Conservation (phyloP, 768 basidiomycete species). For the Suillus cothurnatus region DNA sequence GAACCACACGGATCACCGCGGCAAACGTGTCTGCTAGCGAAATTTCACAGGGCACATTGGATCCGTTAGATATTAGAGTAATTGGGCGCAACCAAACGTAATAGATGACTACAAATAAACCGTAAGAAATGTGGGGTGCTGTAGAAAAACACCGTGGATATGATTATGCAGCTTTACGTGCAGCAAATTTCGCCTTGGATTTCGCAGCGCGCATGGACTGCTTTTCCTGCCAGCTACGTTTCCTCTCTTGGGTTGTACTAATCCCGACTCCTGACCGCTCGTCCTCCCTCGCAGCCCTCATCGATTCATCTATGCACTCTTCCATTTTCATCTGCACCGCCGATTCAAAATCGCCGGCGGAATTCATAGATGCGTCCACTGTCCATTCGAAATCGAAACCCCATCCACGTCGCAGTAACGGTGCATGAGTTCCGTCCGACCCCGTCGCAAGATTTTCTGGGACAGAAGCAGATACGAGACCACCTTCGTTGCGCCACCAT, state of each 20-base stretch:
- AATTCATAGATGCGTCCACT: conserved; percentile 17
- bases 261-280: conserved; percentile 57
- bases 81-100: background rate
- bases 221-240: conserved; percentile 47
- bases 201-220: conserved; percentile 40
- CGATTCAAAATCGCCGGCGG: conserved; percentile 23
- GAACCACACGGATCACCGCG: background rate
- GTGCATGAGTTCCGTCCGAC: background rate
- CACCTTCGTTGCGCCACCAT: conserved; percentile 85
- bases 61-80: background rate
- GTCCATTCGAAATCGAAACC: conserved; percentile 86
- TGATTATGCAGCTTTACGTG: conserved; percentile 23
- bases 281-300: conserved; percentile 46
- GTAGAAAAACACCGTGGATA: background rate
- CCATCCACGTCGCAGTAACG: conserved; percentile 60
- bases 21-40: background rate
- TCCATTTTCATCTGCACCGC: conserved; percentile 71
- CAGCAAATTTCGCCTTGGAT: conserved; percentile 29
- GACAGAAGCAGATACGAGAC: conserved; percentile 52
- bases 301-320: conserved; percentile 59
- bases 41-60: background rate
- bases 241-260: conserved; percentile 74
- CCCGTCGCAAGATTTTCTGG: conserved; percentile 29
- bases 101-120: background rate
- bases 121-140: background rate